A percentile compares a stretch with the other conserved stretches of the same genome.
Evolutionary conservation across 2,329 filamentous ascomycete species (phyloP).

Genomic region (Thermoascus crustaceus): DNA sequence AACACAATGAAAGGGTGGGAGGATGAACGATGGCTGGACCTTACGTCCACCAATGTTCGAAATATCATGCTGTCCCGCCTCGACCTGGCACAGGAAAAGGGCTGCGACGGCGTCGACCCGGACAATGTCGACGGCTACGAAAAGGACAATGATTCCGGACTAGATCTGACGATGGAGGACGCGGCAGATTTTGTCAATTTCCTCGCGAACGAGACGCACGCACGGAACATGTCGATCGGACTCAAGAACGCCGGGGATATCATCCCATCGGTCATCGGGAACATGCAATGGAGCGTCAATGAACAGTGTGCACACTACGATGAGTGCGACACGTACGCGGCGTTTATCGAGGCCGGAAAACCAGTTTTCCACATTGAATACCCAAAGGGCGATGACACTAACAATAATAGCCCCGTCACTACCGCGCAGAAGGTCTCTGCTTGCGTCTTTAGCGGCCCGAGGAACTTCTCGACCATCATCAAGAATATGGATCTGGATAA

Average conservation of each 20-base stretch:
- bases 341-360: conserved; percentile 54
- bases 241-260: conserved; percentile 62
- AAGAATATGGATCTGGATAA: conserved; percentile 58
- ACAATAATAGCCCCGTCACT: conserved; percentile 27
- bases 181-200: conserved; percentile 54
- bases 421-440: conserved; percentile 27
- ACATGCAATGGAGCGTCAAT: conserved; percentile 60
- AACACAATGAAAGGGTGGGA: conserved; percentile 54
- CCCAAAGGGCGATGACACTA: conserved; percentile 42
- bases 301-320: conserved; percentile 57
- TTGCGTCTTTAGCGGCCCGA: conserved; percentile 42
- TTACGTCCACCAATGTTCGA: conserved; percentile 51
- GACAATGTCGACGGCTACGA: conserved; percentile 63
- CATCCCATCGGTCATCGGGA: conserved; percentile 42
- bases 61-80: conserved; percentile 57
- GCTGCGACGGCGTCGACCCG: conserved; percentile 61
- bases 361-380: conserved; percentile 71
- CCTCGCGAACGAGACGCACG: conserved; percentile 48
- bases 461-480: conserved; percentile 55
- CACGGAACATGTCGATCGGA: conserved; percentile 52
- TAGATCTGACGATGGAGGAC: conserved; percentile 50
- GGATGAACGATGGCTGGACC: conserved; percentile 59
- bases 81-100: conserved; percentile 50
- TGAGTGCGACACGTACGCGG: conserved; percentile 52
- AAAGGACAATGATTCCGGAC: conserved; percentile 57